Percentiles rank a stretch among this genome's conserved stretches.
Evolutionary conservation across 805 yeast species (phyloP).

Genomic region (Sungouiella thailandica): DNA sequence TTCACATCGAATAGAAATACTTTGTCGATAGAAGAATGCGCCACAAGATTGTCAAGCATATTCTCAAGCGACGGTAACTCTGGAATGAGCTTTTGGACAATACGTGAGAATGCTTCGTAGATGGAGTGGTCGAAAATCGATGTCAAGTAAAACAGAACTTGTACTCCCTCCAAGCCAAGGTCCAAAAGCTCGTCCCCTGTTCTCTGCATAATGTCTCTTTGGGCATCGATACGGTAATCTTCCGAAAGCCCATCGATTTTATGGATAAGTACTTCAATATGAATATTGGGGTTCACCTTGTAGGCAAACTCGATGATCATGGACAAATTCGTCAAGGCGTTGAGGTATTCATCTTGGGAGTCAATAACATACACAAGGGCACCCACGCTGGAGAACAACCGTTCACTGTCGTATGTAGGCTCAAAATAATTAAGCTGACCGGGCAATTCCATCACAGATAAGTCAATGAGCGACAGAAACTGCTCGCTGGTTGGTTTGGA

Average conservation of each 20-base stretch:
- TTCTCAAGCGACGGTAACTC: constrained; percentile 87
- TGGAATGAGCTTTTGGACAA: constrained; percentile 84
- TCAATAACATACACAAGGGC: constrained; percentile 93
- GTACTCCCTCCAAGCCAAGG: constrained; percentile 85
- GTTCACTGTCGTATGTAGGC: constrained; percentile 73
- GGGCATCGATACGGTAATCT: constrained; percentile 91
- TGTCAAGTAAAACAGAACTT: constrained; percentile 85
- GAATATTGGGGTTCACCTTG: constrained; percentile 75
- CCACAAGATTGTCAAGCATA: constrained; percentile 81
- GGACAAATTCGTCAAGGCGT: constrained; percentile 84
- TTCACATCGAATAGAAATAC: constrained; percentile 88
- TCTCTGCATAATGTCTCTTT: constrained; percentile 93
- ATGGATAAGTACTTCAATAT: constrained; percentile 90
- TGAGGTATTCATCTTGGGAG: constrained; percentile 89
- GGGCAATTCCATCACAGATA: constrained; percentile 90
- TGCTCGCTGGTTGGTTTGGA: constrained; percentile 83
- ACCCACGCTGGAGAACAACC: constrained; percentile 75
- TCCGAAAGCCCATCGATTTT: constrained; percentile 94
- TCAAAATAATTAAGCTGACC: constrained; percentile 90
- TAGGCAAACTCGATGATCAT: constrained; percentile 85
- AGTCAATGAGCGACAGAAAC: constrained; percentile 76
- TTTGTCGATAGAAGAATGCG: constrained; percentile 86
- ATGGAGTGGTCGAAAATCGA: constrained; percentile 94
- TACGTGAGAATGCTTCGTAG: constrained; percentile 90
- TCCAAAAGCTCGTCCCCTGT: constrained; percentile 90